Percentiles rank a stretch among this genome's conserved stretches.
Conservation (phyloP, 805 yeast species). For the Candida peoriensis region DNA sequence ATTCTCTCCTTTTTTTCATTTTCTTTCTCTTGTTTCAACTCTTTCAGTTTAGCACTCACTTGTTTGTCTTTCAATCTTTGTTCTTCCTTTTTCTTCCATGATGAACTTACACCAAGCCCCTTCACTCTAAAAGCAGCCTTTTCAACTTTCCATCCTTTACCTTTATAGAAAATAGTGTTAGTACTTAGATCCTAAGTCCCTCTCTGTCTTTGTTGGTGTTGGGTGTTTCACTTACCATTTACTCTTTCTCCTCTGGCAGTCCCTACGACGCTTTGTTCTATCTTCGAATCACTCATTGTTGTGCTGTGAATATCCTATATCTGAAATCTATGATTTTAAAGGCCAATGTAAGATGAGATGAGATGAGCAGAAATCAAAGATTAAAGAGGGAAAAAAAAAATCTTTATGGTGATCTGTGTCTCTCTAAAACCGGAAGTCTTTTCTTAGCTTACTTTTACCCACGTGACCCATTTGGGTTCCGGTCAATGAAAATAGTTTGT, state of each 20-base stretch:
- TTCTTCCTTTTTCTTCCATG: conserved; percentile 65
- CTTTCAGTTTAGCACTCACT: conserved; percentile 62
- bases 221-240: conserved; percentile 19
- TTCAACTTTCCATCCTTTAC: conserved; percentile 67
- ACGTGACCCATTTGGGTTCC: too few relatives aligned
- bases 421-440: too few relatives aligned
- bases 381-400: too few relatives aligned
- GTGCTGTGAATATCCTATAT: too few relatives aligned
- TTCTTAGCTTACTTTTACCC: too few relatives aligned
- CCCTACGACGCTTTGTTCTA: too few relatives aligned
- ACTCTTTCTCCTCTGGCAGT: conserved; percentile 20
- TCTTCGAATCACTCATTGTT: too few relatives aligned
- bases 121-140: conserved; percentile 65
- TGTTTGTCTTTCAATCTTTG: conserved; percentile 62
- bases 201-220: neutral
- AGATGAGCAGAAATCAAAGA: too few relatives aligned
- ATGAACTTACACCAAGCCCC: conserved; percentile 50
- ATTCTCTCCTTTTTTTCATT: conserved; percentile 48
- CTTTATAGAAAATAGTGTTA: conserved; percentile 24
- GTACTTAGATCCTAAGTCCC: neutral
- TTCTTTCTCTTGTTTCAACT: conserved; percentile 74
- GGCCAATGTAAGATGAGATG: too few relatives aligned
- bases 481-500: too few relatives aligned
- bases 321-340: too few relatives aligned
- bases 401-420: too few relatives aligned